phyloP scores from a whole-genome alignment of 768 basidiomycete species.

The Podaxis sp. region DNA sequence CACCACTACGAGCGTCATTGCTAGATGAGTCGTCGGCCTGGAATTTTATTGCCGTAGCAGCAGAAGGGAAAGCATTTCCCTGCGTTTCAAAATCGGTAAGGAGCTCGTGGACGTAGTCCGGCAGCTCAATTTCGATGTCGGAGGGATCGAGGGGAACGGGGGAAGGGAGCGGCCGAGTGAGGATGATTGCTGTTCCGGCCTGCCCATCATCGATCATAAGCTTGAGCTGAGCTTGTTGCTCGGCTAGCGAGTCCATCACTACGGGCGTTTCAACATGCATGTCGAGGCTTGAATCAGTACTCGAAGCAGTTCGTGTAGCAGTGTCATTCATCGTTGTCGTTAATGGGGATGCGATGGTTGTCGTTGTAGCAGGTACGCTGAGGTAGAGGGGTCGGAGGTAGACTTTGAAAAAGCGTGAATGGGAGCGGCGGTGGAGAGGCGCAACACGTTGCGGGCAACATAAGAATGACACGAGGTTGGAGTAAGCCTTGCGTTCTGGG shows the following conservation, averaged over 20 bases:
- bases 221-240: slow-evolving; percentile 2
- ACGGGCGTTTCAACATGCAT: slow-evolving; percentile 5
- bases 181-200: slow-evolving; percentile 11
- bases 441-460: slow-evolving; percentile 14
- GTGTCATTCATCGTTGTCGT: neutral
- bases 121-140: slow-evolving; percentile 8
- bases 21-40: neutral
- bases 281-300: slow-evolving; percentile 1
- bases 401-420: slow-evolving; percentile 3
- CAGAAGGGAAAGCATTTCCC: neutral
- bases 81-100: slow-evolving; percentile 11
- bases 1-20: neutral
- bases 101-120: slow-evolving; percentile 12
- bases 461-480: slow-evolving; percentile 15
- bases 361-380: neutral
- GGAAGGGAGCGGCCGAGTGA: slow-evolving; percentile 1
- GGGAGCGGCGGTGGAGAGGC: slow-evolving; percentile 9
- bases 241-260: neutral
- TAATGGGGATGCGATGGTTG: neutral
- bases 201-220: slow-evolving; percentile 3
- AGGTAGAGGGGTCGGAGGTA: slow-evolving; percentile 6
- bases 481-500: slow-evolving; percentile 4
- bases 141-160: slow-evolving; percentile 8
- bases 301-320: neutral
- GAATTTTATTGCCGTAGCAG: neutral